Evolutionary conservation across 495 filamentous ascomycete species (phyloP).

Genomic region (Penicillium canescens): DNA sequence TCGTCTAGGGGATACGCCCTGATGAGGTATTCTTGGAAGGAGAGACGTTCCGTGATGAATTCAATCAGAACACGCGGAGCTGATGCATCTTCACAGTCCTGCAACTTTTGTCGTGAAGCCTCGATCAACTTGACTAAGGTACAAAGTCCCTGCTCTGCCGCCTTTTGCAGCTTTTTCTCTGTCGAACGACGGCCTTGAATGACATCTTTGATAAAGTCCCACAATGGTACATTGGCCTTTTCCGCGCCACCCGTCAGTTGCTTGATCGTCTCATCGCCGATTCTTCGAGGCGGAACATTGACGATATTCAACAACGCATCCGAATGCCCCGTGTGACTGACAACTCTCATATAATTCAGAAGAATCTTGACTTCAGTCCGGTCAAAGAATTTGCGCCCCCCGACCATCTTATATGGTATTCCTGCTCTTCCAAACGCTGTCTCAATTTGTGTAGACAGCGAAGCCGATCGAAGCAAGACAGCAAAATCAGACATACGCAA

Average conservation of each 20-base stretch:
- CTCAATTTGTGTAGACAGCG: constrained; percentile 83
- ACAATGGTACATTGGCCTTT: constrained; percentile 65
- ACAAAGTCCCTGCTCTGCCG: constrained; percentile 64
- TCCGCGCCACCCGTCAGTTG: constrained; percentile 75
- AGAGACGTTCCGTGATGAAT: constrained; percentile 69
- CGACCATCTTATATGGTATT: constrained; percentile 92
- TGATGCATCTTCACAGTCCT: constrained; percentile 44
- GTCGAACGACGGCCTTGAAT: constrained; percentile 68
- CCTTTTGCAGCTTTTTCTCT: constrained; percentile 67
- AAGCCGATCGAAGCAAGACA: constrained; percentile 81
- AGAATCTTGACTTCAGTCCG: constrained; percentile 86
- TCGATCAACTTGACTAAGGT: constrained; percentile 63
- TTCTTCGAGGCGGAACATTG: constrained; percentile 77
- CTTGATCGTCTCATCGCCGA: constrained; percentile 79
- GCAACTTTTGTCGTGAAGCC: constrained; percentile 58
- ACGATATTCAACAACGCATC: constrained; percentile 85
- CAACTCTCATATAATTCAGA: constrained; percentile 84
- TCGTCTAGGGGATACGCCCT: constrained; percentile 71
- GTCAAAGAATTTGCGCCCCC: constrained; percentile 90
- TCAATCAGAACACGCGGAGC: constrained; percentile 72
- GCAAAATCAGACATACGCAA: constrained; percentile 78
- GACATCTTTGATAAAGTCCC: constrained; percentile 67
- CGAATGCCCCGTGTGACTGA: constrained; percentile 84
- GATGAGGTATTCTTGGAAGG: constrained; percentile 72
- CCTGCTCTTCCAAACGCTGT: constrained; percentile 80